A percentile compares a stretch with the other conserved stretches of the same genome.
phyloP scores from a whole-genome alignment of 2,329 filamentous ascomycete species.

The Diaporthe batatas region DNA sequence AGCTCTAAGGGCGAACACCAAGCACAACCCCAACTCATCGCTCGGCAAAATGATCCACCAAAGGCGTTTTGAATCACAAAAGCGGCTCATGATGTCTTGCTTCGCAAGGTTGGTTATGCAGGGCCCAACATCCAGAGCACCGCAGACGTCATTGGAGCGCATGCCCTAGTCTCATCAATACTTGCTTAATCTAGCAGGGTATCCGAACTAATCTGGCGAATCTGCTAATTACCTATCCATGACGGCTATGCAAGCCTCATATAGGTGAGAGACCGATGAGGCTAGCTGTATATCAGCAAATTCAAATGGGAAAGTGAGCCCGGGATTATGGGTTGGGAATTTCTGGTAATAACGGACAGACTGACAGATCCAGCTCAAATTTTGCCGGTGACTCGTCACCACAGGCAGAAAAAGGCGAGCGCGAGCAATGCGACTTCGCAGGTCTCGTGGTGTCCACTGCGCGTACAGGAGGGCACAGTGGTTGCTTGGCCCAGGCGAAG shows the following conservation, averaged over 20 bases:
- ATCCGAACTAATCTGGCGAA: not conserved
- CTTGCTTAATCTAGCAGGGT: not conserved
- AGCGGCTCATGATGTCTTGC: not conserved
- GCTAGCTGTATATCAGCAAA: not conserved
- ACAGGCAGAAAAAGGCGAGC: not conserved
- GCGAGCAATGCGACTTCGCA: slow-evolving; percentile 9
- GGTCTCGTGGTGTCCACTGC: not conserved
- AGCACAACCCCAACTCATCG: not conserved
- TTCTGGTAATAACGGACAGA: not conserved
- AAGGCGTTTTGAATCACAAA: not conserved
- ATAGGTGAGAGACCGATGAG: not conserved
- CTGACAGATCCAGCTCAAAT: not conserved
- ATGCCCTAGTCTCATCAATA: not conserved
- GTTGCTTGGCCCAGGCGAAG: not conserved
- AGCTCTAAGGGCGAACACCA: not conserved
- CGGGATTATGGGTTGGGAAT: not conserved
- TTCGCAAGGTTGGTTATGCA: not conserved
- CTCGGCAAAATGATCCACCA: not conserved
- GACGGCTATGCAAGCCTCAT: not conserved
- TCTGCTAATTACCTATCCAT: not conserved
- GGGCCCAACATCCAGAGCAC: not conserved
- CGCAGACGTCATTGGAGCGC: not conserved
- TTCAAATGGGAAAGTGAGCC: not conserved
- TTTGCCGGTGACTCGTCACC: not conserved
- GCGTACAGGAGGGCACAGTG: not conserved